Evolutionary conservation across 768 basidiomycete genomes (phyloP).

Genomic region (Hygrophorus russula): DNA sequence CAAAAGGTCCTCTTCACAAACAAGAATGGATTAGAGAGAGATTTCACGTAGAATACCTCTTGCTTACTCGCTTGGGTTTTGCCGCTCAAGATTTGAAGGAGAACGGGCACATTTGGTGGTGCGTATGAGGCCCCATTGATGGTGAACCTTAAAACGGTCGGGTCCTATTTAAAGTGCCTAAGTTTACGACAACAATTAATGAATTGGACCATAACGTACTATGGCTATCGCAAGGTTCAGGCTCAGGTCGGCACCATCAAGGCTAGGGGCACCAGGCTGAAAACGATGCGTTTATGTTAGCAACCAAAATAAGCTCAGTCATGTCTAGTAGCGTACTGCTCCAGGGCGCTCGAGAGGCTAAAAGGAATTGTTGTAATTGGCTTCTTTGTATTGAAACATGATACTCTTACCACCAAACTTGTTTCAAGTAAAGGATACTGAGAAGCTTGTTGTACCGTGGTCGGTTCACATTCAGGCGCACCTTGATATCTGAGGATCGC

Average conservation of each 20-base stretch:
- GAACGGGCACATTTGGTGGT: slow-evolving; percentile 9
- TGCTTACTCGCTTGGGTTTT: background rate
- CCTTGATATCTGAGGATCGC: slow-evolving; percentile 42
- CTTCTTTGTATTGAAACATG: no score
- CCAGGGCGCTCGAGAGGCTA: background rate
- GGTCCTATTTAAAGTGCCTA: background rate
- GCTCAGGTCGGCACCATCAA: slow-evolving; percentile 6
- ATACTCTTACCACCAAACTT: slow-evolving; percentile 6
- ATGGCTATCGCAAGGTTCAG: slow-evolving; percentile 11
- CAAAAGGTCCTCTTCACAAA: slow-evolving; percentile 23
- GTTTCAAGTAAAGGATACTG: slow-evolving; percentile 20
- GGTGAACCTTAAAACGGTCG: slow-evolving; percentile 9
- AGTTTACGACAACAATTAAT: no score
- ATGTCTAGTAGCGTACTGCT: background rate
- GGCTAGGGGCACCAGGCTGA: background rate
- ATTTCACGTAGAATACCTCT: slow-evolving; percentile 7
- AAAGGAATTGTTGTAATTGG: no score
- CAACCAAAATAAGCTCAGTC: no score
- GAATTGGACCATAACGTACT: background rate
- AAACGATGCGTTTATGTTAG: background rate
- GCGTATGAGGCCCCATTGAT: slow-evolving; percentile 14
- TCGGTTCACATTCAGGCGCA: slow-evolving; percentile 26
- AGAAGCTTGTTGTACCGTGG: slow-evolving; percentile 11
- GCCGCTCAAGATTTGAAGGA: slow-evolving; percentile 9
- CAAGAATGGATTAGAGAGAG: background rate